phyloP scores from a whole-genome alignment of 225 moss, liverwort and hornwort genomes.

The Physcomitrellopsis africana region DNA sequence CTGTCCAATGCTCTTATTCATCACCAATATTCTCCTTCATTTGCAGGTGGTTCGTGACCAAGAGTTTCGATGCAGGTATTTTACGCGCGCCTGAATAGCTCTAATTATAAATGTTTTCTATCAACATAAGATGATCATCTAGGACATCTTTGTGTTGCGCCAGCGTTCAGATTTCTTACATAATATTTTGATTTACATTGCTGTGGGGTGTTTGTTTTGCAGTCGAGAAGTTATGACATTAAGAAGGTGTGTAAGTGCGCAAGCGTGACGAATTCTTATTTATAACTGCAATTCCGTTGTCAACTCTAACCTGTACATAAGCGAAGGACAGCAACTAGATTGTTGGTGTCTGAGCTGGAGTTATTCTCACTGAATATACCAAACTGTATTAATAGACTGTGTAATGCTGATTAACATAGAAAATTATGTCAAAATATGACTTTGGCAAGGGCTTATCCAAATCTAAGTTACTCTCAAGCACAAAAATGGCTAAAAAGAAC shows the following conservation, averaged over 20 bases:
- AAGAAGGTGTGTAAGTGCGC: conserved; percentile 42
- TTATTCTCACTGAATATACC: not conserved
- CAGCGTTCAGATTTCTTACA: not conserved
- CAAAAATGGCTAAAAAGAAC: conserved; percentile 12
- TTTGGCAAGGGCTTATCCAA: conserved; percentile 10
- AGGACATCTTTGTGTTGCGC: not conserved
- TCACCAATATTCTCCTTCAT: conserved; percentile 7
- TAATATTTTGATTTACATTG: conserved; percentile 2
- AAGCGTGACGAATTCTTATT: conserved; percentile 21
- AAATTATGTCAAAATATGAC: conserved; percentile 22
- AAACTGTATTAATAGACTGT: conserved; percentile 25
- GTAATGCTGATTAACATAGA: not conserved
- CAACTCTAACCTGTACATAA: conserved; percentile 37
- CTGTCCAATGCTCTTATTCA: conserved; percentile 16
- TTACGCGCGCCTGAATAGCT: conserved; percentile 13
- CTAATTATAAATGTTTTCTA: not conserved
- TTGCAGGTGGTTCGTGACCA: conserved; percentile 40
- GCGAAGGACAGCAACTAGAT: conserved; percentile 12
- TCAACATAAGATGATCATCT: not conserved
- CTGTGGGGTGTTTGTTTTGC: conserved; percentile 27
- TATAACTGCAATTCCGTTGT: conserved; percentile 8
- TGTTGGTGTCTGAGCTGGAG: conserved; percentile 12
- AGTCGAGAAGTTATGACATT: conserved; percentile 42
- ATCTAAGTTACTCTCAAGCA: conserved; percentile 5
- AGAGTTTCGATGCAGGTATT: conserved; percentile 40